Conservation (phyloP, 73 alveolate species). For the Durusdinium trenchii region DNA sequence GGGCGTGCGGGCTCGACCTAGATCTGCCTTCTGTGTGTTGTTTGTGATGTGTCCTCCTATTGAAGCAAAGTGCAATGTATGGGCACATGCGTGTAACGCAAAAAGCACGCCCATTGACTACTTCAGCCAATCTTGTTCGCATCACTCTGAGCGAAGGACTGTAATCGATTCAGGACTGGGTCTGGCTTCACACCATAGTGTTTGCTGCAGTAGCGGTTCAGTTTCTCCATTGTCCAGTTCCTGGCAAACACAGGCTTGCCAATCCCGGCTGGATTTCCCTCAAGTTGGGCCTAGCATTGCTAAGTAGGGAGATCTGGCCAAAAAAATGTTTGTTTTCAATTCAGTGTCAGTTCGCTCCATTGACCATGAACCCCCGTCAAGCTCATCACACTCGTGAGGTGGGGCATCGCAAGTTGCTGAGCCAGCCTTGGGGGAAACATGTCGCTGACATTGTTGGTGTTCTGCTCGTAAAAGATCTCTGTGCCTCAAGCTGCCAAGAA, state of each 20-base stretch:
- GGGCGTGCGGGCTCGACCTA: not conserved
- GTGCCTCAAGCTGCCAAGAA: constrained; percentile 8
- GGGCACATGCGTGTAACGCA: too few relatives aligned
- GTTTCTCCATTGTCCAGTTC: constrained; percentile 61
- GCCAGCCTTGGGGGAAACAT: constrained; percentile 80
- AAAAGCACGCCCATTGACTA: too few relatives aligned
- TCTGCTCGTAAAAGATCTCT: constrained; percentile 71
- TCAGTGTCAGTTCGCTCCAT: too few relatives aligned
- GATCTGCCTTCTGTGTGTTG: not conserved
- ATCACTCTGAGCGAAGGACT: not conserved
- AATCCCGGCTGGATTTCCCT: too few relatives aligned
- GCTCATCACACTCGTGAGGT: too few relatives aligned
- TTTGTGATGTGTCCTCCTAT: not conserved
- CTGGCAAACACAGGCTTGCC: too few relatives aligned
- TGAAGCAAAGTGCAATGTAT: not conserved
- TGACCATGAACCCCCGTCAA: too few relatives aligned
- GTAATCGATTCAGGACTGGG: constrained; percentile 49
- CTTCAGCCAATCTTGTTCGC: too few relatives aligned
- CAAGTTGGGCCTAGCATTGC: too few relatives aligned
- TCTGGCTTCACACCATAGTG: constrained; percentile 58
- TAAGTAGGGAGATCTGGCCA: too few relatives aligned
- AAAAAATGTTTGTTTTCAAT: too few relatives aligned
- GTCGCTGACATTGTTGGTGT: constrained; percentile 82
- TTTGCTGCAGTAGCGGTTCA: constrained; percentile 57
- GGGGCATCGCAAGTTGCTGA: not conserved